Evolutionary conservation across 176 grass and related monocot genomes (phyloP).

Genomic region (Ananas comosus): DNA sequence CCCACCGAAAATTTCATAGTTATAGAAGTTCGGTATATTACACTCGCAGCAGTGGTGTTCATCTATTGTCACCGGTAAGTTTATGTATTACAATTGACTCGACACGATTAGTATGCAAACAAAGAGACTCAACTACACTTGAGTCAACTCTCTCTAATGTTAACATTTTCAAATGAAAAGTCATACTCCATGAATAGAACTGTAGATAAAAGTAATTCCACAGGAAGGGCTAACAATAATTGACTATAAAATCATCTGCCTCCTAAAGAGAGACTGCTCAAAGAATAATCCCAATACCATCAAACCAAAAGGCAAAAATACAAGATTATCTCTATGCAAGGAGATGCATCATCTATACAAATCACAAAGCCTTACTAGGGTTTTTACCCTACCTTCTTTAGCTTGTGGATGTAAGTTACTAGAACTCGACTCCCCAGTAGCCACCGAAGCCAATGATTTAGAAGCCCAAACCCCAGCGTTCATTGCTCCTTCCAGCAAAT

Average conservation of each 20-base stretch:
- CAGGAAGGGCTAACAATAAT: not conserved
- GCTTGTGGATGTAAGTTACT: conserved; percentile 42
- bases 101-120: not conserved
- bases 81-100: too few relatives aligned
- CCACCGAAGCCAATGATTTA: conserved; percentile 75
- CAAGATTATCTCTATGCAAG: not conserved
- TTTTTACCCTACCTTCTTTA: conserved; percentile 53
- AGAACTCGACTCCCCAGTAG: conserved; percentile 61
- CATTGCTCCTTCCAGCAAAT: conserved; percentile 80
- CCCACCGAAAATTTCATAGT: too few relatives aligned
- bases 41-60: too few relatives aligned
- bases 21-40: too few relatives aligned
- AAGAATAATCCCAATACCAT: too few relatives aligned
- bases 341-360: not conserved
- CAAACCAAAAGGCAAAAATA: not conserved
- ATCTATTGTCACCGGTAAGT: too few relatives aligned
- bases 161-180: not conserved
- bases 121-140: not conserved
- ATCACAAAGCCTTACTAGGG: not conserved
- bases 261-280: not conserved
- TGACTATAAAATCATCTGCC: not conserved
- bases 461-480: conserved; percentile 66
- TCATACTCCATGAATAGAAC: not conserved
- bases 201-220: not conserved
- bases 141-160: not conserved